Percentiles rank a stretch among this genome's conserved stretches.
These are phyloP conservation scores for Gentiana macrophylla DNA, from an alignment of 257 asterid genomes.

Conservation along the genomic window DNA sequence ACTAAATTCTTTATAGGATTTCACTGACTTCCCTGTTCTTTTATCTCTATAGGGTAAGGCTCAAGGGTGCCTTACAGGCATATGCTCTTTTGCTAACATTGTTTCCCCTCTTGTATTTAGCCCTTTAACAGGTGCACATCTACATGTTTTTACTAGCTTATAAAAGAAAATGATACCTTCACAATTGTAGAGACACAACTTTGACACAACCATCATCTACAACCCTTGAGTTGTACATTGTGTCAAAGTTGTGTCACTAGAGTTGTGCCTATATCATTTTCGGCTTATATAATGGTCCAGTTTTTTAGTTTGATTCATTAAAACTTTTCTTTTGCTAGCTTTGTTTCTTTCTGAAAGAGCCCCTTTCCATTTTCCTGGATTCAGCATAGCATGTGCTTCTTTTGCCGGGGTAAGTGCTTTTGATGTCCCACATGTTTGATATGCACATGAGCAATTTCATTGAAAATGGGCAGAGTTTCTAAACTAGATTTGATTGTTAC, in stretches of 20 bases:
- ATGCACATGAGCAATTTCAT: too few species aligned
- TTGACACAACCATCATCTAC: too few species aligned
- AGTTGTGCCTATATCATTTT: too few species aligned
- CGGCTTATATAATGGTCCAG: neutral
- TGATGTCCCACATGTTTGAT: too few species aligned
- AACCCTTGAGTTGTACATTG: too few species aligned
- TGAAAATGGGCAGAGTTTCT: too few species aligned
- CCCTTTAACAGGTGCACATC: conserved; percentile 58
- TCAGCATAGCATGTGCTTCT: conserved; percentile 71
- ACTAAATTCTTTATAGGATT: neutral
- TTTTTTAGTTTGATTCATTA: neutral
- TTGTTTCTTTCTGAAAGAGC: conserved; percentile 62
- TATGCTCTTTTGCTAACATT: conserved; percentile 54
- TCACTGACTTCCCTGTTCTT: too few species aligned
- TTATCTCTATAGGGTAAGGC: conserved; percentile 50
- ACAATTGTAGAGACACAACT: too few species aligned
- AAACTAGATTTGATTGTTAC: conserved; percentile 5
- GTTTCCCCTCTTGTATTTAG: conserved; percentile 76
- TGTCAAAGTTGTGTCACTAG: too few species aligned
- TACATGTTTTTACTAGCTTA: neutral
- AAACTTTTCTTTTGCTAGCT: conserved; percentile 26
- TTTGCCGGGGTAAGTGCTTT: conserved; percentile 50
- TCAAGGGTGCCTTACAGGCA: conserved; percentile 87
- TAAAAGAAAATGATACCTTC: too few species aligned
- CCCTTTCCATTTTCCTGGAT: conserved; percentile 87